phyloP scores from a whole-genome alignment of 1,284 basidiomycete genomes.

The Trichosporon ovoides region DNA sequence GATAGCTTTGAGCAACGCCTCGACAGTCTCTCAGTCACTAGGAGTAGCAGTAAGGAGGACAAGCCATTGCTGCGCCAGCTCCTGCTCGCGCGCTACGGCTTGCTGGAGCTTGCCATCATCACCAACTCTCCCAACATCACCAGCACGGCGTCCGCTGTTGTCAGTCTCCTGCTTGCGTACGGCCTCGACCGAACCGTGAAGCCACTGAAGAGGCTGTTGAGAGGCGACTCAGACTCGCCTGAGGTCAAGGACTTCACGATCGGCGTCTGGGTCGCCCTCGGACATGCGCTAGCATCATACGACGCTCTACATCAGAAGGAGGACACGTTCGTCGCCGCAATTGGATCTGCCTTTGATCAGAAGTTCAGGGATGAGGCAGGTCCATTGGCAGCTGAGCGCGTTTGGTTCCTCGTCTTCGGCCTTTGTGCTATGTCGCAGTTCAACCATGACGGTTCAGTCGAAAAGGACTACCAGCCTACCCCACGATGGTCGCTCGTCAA shows the following conservation, averaged over 20 bases:
- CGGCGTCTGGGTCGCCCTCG: slow-evolving; percentile 70
- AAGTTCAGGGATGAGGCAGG: slow-evolving; percentile 33
- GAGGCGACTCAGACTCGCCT: slow-evolving; percentile 40
- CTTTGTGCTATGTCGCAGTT: slow-evolving; percentile 76
- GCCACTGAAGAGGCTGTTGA: slow-evolving; percentile 42
- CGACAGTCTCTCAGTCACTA: slow-evolving; percentile 5
- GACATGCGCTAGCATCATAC: slow-evolving; percentile 53
- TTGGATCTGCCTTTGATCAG: slow-evolving; percentile 42
- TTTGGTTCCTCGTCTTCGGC: slow-evolving; percentile 68
- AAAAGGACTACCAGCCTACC: slow-evolving; percentile 49
- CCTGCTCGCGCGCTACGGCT: slow-evolving; percentile 58
- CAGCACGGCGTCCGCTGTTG: slow-evolving; percentile 43
- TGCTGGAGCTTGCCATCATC: slow-evolving; percentile 55
- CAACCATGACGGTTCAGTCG: slow-evolving; percentile 57
- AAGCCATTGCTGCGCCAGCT: slow-evolving; percentile 22
- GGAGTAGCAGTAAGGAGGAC: slow-evolving; percentile 9
- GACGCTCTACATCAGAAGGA: slow-evolving; percentile 4
- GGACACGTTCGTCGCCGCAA: slow-evolving; percentile 47
- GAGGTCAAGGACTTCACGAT: slow-evolving; percentile 53
- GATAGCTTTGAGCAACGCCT: not conserved
- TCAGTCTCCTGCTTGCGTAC: slow-evolving; percentile 56
- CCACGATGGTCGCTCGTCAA: slow-evolving; percentile 66
- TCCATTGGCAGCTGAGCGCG: slow-evolving; percentile 60
- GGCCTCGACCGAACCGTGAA: slow-evolving; percentile 56
- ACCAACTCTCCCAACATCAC: slow-evolving; percentile 9